Evolutionary conservation across 768 basidiomycete genomes (phyloP), one percentile per base, ranked within the genome.

Genomic region (Lepiota venenata): DNA sequence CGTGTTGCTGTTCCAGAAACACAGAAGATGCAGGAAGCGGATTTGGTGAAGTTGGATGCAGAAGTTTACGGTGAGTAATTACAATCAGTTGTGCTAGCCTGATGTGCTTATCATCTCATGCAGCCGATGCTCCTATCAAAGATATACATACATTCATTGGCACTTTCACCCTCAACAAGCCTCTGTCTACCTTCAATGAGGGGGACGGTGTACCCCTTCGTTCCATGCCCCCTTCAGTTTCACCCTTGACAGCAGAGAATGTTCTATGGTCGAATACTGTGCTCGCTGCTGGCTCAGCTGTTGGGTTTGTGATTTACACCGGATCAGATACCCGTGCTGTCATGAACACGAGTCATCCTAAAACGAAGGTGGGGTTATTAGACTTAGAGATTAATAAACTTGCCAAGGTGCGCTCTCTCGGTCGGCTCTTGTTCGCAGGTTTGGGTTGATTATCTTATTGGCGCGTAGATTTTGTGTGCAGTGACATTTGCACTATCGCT

Each of bases 231-330:
- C 81, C 73, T 52, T 81, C 77, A 0, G 80, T 93, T 16, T 88
- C 88, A 39, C 92, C 96, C 0, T 74, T 99, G n/a, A 91, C 91
- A 0, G 93, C 91, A 0, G 96, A 98, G 68, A 98, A 98, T 69
- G 80, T 96, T 38, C 77, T 99, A 4, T 99, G 97, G 96, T 82
- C 95, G 0, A 98, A 98, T 67, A 98, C 97, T 0, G 97, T 99
- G 2, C 79, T 99, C 27, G 96, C 97, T 16, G 93, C 97, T 0
- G 97, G 96, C 1, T 87, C 87, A 20, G 94, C 92, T 0, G 81
- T 98, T 37, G 94, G 95, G 2, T 86, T 98, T 52, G 85, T 99
- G 18, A 79, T 97, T 2, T 99, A 98, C 66, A 98, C 97, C 2
- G 97, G 97, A 0, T 71, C 86, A 0, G 95, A 99, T 68, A 98